Base-by-base conservation (phyloP, 306 rosid species). In the Begonia fuchsioides region DNA sequence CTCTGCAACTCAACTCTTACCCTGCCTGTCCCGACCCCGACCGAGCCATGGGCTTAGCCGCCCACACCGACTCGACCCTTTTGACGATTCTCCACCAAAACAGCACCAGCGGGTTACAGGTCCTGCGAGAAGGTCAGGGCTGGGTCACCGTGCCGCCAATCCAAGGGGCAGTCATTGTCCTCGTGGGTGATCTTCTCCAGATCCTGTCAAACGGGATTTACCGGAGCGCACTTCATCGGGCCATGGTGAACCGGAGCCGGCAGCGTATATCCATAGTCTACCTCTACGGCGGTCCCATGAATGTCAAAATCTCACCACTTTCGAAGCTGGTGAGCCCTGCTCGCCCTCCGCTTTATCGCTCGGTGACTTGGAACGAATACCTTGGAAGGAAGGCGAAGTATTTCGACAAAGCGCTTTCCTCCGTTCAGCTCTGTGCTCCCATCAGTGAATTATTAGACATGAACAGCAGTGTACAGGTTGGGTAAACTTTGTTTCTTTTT, bases 31-130 rank as follows among this genome's bases (percentile, higher is more conserved):
- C 95, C 0, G 95, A 90, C 32, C 98, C 98, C 0, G 84, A 75
- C n/a, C 84, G 81, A 12, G 98, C 98, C 59, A 90, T 82, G 95
- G 95, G 98, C 15, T 76, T 90, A 0, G 95, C 95, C 0, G 76
- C 82, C 4, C 95, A 90, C 55, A 90, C 98, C 0, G 98, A 90
- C 53, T 81, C 98, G 0, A 85, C 94, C 57, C 72, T 90, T 9
- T 63, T 90, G 46, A 77, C 95, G 0, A 73, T 85, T 8, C 68
- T 90, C 3, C 46, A 86, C 71, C 98, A 90, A 32, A 85, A 65
- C 62, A 70, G 63, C 71, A 81, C 76, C 0, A 81, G 93, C 1
- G 95, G 98, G 2, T 44, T 90, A 26, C 98, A 90, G 10, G 87
- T 90, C 7, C 68, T 52, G 1, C 57, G 50, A 1, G 90, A 81